Conservation (phyloP, 352 stramenopile genomes). For the Pythium oligandrum region DNA sequence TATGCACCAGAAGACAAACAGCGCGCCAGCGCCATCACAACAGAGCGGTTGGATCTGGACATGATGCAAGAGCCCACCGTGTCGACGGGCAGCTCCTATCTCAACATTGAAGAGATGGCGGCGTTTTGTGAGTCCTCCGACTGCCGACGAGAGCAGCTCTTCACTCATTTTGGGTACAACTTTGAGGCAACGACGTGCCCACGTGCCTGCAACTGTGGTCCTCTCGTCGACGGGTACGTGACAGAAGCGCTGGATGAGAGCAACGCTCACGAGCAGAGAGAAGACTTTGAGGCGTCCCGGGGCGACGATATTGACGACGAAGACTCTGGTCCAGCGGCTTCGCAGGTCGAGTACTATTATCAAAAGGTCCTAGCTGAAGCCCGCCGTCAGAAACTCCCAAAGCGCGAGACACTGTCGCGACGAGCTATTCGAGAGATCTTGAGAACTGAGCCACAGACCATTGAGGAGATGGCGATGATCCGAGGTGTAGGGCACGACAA, state of each 20-base stretch:
- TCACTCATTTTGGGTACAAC: constrained; percentile 45
- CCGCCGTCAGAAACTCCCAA: constrained; percentile 36
- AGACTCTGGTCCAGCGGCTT: neutral
- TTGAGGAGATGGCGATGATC: constrained; percentile 63
- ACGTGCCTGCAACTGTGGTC: constrained; percentile 63
- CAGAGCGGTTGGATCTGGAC: constrained; percentile 28
- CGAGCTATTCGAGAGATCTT: constrained; percentile 47
- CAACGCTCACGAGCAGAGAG: neutral
- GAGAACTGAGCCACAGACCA: constrained; percentile 24
- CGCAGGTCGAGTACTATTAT: constrained; percentile 55
- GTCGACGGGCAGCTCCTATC: constrained; percentile 35
- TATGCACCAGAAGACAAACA: constrained; percentile 55
- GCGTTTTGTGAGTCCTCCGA: constrained; percentile 48
- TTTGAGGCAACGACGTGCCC: constrained; percentile 34
- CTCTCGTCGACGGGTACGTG: constrained; percentile 10
- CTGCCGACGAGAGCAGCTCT: constrained; percentile 56
- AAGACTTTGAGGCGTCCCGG: neutral
- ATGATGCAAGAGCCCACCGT: constrained; percentile 10
- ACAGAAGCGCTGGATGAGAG: neutral
- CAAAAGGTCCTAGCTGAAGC: constrained; percentile 43
- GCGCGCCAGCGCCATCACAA: constrained; percentile 42
- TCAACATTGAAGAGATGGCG: constrained; percentile 41
- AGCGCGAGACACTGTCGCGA: constrained; percentile 52
- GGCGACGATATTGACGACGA: constrained; percentile 1
- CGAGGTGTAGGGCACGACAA: constrained; percentile 43